Evolutionary conservation across 2,329 filamentous ascomycete genomes (phyloP).

Genomic region (Colletotrichum tanaceti): DNA sequence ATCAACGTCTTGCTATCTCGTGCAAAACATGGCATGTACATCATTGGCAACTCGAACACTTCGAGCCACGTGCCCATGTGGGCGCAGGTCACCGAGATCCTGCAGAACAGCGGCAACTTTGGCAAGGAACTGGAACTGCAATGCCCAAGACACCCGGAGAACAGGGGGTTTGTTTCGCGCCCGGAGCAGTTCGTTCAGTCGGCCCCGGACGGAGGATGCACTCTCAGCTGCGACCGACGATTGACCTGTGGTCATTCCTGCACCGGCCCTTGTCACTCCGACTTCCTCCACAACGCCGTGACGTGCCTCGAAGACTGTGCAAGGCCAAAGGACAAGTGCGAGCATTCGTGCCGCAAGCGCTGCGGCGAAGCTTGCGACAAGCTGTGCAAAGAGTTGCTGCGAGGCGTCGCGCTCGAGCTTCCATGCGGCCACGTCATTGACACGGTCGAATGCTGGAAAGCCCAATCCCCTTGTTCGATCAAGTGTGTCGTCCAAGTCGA

Average conservation of each 20-base stretch:
- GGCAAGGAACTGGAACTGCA: conserved; percentile 64
- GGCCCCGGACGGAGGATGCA: conserved; percentile 73
- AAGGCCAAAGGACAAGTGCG: conserved; percentile 55
- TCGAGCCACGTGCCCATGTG: conserved; percentile 71
- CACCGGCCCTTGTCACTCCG: conserved; percentile 58
- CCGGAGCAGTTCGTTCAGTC: conserved; percentile 68
- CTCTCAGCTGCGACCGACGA: conserved; percentile 60
- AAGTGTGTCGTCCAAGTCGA: conserved; percentile 60
- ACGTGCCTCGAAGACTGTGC: conserved; percentile 59
- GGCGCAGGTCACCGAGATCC: conserved; percentile 65
- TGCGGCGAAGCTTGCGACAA: conserved; percentile 59
- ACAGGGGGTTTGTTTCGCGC: conserved; percentile 58
- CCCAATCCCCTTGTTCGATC: conserved; percentile 58
- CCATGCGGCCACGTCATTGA: conserved; percentile 56
- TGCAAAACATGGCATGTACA: conserved; percentile 76
- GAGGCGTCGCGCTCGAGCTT: conserved; percentile 47
- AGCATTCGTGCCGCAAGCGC: conserved; percentile 55
- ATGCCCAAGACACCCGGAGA: conserved; percentile 71
- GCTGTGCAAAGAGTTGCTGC: conserved; percentile 51
- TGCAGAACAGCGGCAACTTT: conserved; percentile 59
- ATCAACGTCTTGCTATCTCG: conserved; percentile 77
- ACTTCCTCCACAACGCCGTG: conserved; percentile 59
- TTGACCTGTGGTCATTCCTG: conserved; percentile 63
- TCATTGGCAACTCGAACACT: conserved; percentile 75
- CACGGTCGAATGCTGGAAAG: conserved; percentile 52